Evolutionary conservation across 208 protist genomes (phyloP).

Genomic region (Leishmania arabica): DNA sequence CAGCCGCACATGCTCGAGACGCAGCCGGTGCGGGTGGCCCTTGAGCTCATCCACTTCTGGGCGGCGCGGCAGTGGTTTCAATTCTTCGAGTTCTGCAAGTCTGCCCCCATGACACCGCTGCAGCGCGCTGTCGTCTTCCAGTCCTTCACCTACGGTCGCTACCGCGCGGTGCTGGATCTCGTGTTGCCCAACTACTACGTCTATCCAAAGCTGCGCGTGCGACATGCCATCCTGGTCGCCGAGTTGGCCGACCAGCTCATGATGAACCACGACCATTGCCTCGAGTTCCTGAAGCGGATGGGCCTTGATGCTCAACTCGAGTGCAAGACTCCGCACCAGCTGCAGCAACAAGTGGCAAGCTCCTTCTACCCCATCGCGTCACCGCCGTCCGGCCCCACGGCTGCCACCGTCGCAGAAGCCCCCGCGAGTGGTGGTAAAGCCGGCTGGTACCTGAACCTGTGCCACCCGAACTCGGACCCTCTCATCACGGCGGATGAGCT

Average conservation of each 20-base stretch:
- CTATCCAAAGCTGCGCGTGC: conserved; percentile 61
- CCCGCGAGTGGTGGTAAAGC: background rate
- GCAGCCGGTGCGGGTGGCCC: conserved; percentile 53
- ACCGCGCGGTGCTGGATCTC: conserved; percentile 78
- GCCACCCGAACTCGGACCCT: conserved; percentile 27
- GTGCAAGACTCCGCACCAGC: conserved; percentile 1
- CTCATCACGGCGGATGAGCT: conserved; percentile 54
- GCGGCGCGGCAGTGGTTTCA: conserved; percentile 69
- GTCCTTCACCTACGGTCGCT: conserved; percentile 86
- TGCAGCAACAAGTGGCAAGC: background rate
- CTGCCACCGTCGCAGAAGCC: background rate
- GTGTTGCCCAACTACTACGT: conserved; percentile 73
- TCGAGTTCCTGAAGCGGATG: conserved; percentile 61
- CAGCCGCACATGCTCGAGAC: conserved; percentile 65
- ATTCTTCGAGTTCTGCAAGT: conserved; percentile 69
- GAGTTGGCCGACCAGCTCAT: conserved; percentile 58
- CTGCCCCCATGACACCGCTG: conserved; percentile 54
- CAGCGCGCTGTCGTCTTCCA: conserved; percentile 78
- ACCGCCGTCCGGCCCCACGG: background rate
- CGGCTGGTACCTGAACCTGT: conserved; percentile 32
- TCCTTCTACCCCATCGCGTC: background rate
- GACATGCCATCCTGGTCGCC: conserved; percentile 39
- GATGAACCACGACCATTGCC: conserved; percentile 52
- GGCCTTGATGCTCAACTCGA: conserved; percentile 44
- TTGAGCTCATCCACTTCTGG: conserved; percentile 74